Conservation (phyloP, 2,329 filamentous ascomycete genomes). For the Bimuria novae-zelandiae region DNA sequence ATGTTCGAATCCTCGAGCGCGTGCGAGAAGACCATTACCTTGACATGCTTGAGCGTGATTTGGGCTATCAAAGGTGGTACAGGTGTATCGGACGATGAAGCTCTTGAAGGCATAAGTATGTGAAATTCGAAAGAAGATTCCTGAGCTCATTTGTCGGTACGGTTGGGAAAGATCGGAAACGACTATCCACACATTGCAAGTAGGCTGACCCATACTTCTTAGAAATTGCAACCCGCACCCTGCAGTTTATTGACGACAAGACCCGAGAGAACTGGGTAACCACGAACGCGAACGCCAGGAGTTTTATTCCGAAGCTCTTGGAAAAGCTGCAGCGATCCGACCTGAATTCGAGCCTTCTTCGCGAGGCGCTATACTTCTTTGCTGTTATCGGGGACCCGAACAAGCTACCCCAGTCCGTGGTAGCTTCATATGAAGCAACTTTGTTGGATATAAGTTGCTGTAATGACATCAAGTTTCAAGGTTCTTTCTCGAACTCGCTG, state of each 20-base stretch:
- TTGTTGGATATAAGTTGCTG: slow-evolving; percentile 14
- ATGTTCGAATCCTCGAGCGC: slow-evolving; percentile 33
- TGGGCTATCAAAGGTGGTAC: slow-evolving; percentile 32
- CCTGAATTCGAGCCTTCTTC: slow-evolving; percentile 28
- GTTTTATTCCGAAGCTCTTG: slow-evolving; percentile 31
- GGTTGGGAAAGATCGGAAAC: neutral
- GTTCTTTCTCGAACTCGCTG: slow-evolving; percentile 30
- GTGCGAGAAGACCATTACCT: slow-evolving; percentile 35
- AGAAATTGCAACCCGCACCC: slow-evolving; percentile 34
- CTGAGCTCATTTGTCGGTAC: neutral
- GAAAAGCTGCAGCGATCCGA: slow-evolving; percentile 29
- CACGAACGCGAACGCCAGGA: slow-evolving; percentile 22
- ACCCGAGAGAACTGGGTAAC: slow-evolving; percentile 29
- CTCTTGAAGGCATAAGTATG: slow-evolving; percentile 34
- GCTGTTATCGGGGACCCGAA: slow-evolving; percentile 28
- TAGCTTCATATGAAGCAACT: slow-evolving; percentile 28
- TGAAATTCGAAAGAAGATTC: neutral
- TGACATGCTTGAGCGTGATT: slow-evolving; percentile 38
- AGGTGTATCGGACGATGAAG: slow-evolving; percentile 31
- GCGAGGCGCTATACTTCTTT: slow-evolving; percentile 38
- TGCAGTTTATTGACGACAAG: slow-evolving; percentile 28
- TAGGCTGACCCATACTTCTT: neutral
- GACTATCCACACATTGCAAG: neutral
- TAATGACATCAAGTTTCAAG: slow-evolving; percentile 16
- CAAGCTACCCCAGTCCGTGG: slow-evolving; percentile 22